These are phyloP conservation scores for Taiwanofungus camphoratus DNA, from an alignment of 1,284 basidiomycete genomes.

Conservation along the genomic window DNA sequence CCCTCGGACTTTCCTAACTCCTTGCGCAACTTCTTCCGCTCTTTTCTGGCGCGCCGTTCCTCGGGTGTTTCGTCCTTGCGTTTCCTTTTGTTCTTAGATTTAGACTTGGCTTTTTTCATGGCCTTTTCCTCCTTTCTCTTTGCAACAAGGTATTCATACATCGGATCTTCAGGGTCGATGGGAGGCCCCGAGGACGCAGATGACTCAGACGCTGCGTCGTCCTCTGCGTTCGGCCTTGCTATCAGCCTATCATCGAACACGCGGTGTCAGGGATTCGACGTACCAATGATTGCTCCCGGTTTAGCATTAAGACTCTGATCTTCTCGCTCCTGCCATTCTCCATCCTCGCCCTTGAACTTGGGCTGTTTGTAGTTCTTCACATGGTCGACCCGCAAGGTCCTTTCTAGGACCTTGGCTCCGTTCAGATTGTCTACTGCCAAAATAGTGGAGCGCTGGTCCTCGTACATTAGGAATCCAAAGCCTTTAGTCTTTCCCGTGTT, in stretches of 20 bases:
- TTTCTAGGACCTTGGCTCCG: constrained; percentile 84
- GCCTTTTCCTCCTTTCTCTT: constrained; percentile 66
- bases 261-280: constrained; percentile 17
- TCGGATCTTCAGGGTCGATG: constrained; percentile 95
- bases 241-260: not conserved
- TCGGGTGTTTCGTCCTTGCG: constrained; percentile 75
- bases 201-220: constrained; percentile 52
- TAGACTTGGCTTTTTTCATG: constrained; percentile 45
- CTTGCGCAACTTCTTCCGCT: constrained; percentile 56
- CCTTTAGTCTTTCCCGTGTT: constrained; percentile 85
- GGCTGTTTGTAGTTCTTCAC: constrained; percentile 92
- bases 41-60: constrained; percentile 65
- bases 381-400: constrained; percentile 90
- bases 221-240: constrained; percentile 40
- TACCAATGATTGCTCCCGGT: constrained; percentile 67
- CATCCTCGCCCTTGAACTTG: constrained; percentile 75
- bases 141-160: constrained; percentile 84
- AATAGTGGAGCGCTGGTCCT: constrained; percentile 94
- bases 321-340: constrained; percentile 84
- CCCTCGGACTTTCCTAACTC: constrained; percentile 37
- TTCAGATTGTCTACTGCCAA: constrained; percentile 99
- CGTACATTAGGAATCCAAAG: constrained; percentile 98
- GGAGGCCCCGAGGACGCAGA: constrained; percentile 62
- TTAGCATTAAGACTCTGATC: constrained; percentile 82
- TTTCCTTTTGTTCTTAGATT: constrained; percentile 46